Conservation (phyloP, 2,329 filamentous ascomycete genomes). For the Ophidiomyces ophidiicola region DNA sequence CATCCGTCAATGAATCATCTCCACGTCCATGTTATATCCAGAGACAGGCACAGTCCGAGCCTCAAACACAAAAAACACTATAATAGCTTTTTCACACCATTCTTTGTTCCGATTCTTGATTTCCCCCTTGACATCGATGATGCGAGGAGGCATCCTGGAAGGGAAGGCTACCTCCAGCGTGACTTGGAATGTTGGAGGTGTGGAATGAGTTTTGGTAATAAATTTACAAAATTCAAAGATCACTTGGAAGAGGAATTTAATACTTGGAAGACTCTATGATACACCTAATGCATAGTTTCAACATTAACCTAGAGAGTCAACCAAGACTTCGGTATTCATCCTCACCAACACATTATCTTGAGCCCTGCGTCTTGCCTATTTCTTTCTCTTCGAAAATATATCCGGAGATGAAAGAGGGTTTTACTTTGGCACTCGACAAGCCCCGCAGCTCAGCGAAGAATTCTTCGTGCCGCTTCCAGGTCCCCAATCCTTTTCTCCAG, state of each 20-base stretch:
- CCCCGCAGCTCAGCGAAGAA: slow-evolving; percentile 2
- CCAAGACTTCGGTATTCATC: too few relatives aligned
- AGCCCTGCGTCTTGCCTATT: too few relatives aligned
- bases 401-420: too few relatives aligned
- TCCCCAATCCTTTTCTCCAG: slow-evolving; percentile 38
- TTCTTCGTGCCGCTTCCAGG: slow-evolving; percentile 23
- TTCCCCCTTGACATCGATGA: slow-evolving; percentile 64
- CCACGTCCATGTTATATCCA: slow-evolving; percentile 76
- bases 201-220: slow-evolving; percentile 57
- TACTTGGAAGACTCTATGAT: slow-evolving; percentile 55
- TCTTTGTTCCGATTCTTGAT: slow-evolving; percentile 65
- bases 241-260: slow-evolving; percentile 67
- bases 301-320: neutral
- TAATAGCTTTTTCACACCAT: slow-evolving; percentile 76
- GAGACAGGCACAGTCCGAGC: slow-evolving; percentile 60
- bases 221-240: slow-evolving; percentile 59
- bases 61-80: slow-evolving; percentile 80
- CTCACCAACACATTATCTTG: too few relatives aligned
- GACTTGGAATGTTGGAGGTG: slow-evolving; percentile 81
- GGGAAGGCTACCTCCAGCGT: slow-evolving; percentile 47
- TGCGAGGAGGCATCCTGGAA: slow-evolving; percentile 44
- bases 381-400: too few relatives aligned
- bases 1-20: slow-evolving; percentile 85
- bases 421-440: too few relatives aligned
- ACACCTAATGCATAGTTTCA: neutral